Percentiles rank a stretch among this genome's conserved stretches.
Conservation (phyloP, 257 asterid species). For the Penstemon newberryi region DNA sequence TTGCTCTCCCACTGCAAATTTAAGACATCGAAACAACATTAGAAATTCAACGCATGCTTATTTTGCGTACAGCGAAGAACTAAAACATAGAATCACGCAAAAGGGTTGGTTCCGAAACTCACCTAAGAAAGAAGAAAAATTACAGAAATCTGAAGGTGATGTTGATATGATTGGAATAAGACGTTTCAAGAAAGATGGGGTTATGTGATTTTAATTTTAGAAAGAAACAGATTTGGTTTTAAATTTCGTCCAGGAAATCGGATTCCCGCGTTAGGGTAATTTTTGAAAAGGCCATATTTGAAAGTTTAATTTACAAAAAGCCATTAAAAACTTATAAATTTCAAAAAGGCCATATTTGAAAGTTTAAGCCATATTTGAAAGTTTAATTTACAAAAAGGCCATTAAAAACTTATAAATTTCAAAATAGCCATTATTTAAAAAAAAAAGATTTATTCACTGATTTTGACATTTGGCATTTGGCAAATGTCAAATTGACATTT, state of each 20-base stretch:
- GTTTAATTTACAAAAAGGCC: no score
- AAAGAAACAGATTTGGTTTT: slow-evolving; percentile 25
- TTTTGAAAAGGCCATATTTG: no score
- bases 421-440: no score
- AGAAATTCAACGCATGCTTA: slow-evolving; percentile 19
- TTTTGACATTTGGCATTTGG: no score
- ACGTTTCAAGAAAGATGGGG: not conserved
- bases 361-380: no score
- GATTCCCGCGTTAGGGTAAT: no score
- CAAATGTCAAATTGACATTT: no score
- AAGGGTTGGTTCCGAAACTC: slow-evolving; percentile 18
- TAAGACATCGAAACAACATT: slow-evolving; percentile 46
- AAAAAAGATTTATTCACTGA: no score
- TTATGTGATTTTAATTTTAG: not conserved
- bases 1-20: slow-evolving; percentile 50
- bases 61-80: slow-evolving; percentile 25
- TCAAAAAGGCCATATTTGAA: no score
- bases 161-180: slow-evolving; percentile 21
- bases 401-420: no score
- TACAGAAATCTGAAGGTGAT: not conserved
- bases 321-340: no score
- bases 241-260: slow-evolving; percentile 36
- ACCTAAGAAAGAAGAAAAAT: slow-evolving; percentile 22
- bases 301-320: no score
- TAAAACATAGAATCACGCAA: slow-evolving; percentile 28